Evolutionary conservation across 768 basidiomycete genomes (phyloP), one percentile per base, ranked within the genome.

Genomic region (Calocera viscosa): DNA sequence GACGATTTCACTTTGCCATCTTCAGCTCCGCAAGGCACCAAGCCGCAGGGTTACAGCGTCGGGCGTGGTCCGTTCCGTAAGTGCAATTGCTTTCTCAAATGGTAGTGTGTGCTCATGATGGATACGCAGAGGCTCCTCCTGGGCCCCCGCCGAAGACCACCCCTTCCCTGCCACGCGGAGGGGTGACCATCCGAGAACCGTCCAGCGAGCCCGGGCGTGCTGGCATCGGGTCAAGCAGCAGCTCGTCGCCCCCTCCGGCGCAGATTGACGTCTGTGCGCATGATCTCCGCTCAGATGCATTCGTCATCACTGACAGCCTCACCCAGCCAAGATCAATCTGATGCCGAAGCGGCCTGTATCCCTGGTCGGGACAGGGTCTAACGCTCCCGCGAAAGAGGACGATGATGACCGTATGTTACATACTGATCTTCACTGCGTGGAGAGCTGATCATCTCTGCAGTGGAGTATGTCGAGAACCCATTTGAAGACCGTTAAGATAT

Each of bases 401-500:
- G 53, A 60, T 2, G 53, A 60, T 60, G 53, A 60, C 19, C 30
- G 53, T 60, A 60, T 32, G 53, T 30, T 10, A 2, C 14, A 32
- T 11, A 3, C 14, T 10, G 5, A 11, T 28, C 16, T 28, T 32
- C 14, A 5, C 2, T 60, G 2, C 14, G 53, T 38, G 7, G 5
- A 14, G 14, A 12, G 53, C 24, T 60, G 30, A 32, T 30, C 26
- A 3, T 16, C n/a, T 32, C 26, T 60, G 24, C 30, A 60, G 72
- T 87, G 70, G 88, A 88, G 74, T 89, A 87, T 74, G 80, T 82
- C 2, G 86, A 88, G 80, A 88, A 84, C 71, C 88, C 88, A 38
- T 90, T 90, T 68, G 87, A 89, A 67, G 86, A 88, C 40, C 68
- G 34, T 22, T 64, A 69, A 34, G 65, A 33, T 63, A 39, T 64